A percentile compares a stretch with the other conserved stretches of the same genome.
These are phyloP conservation scores for Desmodesmus armatus DNA, from an alignment of 139 green algal genomes.

Conservation along the genomic window DNA sequence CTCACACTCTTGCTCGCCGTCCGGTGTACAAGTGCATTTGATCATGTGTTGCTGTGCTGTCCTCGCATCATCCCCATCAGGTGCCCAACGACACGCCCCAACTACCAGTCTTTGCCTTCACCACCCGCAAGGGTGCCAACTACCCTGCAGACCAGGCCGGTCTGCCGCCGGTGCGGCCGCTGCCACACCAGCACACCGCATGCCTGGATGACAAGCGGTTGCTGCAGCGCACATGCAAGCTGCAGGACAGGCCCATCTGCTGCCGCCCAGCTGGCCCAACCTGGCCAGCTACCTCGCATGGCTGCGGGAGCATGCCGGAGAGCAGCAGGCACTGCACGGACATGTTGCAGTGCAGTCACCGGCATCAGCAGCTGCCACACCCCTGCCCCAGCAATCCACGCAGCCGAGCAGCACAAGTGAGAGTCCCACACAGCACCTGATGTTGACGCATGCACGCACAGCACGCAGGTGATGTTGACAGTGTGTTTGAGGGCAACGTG, in stretches of 20 bases:
- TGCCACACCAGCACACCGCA: constrained; percentile 2
- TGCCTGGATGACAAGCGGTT: constrained; percentile 19
- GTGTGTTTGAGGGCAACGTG: too few relatives aligned
- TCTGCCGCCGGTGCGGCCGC: constrained; percentile 4
- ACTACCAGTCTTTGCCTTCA: constrained; percentile 24
- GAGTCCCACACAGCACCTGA: background rate
- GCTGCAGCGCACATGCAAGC: background rate
- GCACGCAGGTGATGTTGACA: too few relatives aligned
- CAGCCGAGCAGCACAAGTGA: constrained; percentile 3
- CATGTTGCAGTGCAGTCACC: background rate
- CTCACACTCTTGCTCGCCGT: too few relatives aligned
- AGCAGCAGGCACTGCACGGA: background rate
- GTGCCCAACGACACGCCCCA: background rate
- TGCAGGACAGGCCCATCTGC: background rate
- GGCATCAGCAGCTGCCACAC: background rate
- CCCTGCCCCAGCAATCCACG: too few relatives aligned
- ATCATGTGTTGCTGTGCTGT: background rate
- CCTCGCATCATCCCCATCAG: background rate
- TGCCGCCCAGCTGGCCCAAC: background rate
- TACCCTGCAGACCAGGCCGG: constrained; percentile 6
- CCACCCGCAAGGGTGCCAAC: constrained; percentile 23
- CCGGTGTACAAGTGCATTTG: background rate
- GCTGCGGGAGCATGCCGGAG: background rate
- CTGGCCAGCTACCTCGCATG: background rate
- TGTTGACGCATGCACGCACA: too few relatives aligned